Evolutionary conservation across 345 rosid species (phyloP), one percentile per base, ranked within the genome.

Genomic region (Aethionema arabicum): DNA sequence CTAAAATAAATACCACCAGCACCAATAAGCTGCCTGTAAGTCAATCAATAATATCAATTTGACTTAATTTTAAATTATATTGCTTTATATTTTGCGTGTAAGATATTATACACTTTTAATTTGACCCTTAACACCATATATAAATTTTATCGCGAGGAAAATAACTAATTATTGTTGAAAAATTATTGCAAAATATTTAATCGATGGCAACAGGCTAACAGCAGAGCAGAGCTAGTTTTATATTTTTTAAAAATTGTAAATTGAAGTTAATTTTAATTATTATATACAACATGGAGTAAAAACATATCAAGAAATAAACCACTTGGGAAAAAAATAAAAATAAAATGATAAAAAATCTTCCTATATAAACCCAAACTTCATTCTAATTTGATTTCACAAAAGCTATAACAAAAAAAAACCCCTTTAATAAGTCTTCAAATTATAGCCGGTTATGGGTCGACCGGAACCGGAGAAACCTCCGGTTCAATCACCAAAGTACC

Each of bases 231-330:
- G 27, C 27, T 21, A 21, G 27, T 21, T 21, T 21, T 21, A 21
- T 21, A 21, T 36, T 45, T 14, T 35, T 16, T 46, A 33, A 52
- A 35, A 36, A 46, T 21, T 11, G 11, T 27, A 46, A 61, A 11
- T 46, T 36, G 55, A 32, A 15, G 7, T 35, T 21, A 35, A 48
- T 1, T 21, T 21, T 21, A 21, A 21, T 21, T 21, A 21, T 46
- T 37, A 61, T 15, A 33, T 27, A 48, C 69, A 65, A 36, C 32
- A 64, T 33, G 60, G 52, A 41, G 32, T 51, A 40, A 63, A 63
- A 52, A 32, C 41, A 51, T 11, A 40, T 4, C 41, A 51, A 39
- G 15, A 52, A 38, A 42, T 52, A 21, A 10, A 54, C 69, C 16
- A 45, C 55, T 21, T 21, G 44, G 44, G 35, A 6, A 53, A 33